Conservation (phyloP, 345 rosid species). For the Populus alba region DNA sequence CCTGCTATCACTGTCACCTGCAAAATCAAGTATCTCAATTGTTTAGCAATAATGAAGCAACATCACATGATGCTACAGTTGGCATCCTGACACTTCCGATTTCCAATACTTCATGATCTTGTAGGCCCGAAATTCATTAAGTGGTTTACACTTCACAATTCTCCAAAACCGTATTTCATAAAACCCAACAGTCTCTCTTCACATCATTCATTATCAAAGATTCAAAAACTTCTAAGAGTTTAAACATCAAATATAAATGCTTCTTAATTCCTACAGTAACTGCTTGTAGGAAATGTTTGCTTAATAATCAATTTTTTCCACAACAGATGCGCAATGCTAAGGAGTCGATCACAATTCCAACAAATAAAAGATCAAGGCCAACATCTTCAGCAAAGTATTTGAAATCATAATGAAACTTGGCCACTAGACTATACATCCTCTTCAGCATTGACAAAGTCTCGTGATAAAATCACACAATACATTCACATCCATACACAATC, state of each 20-base stretch:
- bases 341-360: too few species aligned
- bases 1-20: slow-evolving; percentile 68
- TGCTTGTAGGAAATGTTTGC: not conserved
- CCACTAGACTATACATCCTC: too few species aligned
- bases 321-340: too few species aligned
- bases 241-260: not conserved
- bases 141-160: not conserved
- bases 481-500: too few species aligned
- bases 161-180: not conserved
- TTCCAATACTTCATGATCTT: not conserved
- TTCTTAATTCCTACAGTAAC: not conserved
- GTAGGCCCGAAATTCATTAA: not conserved
- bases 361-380: too few species aligned
- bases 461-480: too few species aligned
- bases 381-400: too few species aligned
- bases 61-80: not conserved
- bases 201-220: not conserved
- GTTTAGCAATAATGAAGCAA: not conserved
- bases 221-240: not conserved
- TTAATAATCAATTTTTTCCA: not conserved
- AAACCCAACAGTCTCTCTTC: not conserved
- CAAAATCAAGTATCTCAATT: slow-evolving; percentile 11
- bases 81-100: not conserved
- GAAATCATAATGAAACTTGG: too few species aligned
- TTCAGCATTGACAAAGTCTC: too few species aligned